phyloP scores from a whole-genome alignment of 371 early-diverging fungal species.

The Dentiscutata heterogama region DNA sequence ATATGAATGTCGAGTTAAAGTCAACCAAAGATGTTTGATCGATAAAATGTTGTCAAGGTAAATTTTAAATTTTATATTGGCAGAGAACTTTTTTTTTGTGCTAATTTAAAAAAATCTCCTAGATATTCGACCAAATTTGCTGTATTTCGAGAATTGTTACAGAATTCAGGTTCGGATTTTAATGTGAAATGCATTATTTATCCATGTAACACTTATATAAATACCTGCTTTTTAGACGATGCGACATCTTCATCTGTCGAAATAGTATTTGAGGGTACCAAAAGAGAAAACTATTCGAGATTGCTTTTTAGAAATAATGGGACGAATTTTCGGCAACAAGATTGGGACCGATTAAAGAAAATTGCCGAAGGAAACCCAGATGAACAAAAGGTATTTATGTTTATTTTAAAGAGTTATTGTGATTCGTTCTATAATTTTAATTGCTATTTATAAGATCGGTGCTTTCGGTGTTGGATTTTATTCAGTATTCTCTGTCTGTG shows the following conservation, averaged over 20 bases:
- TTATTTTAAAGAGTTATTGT: neutral
- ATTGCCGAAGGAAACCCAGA: conserved; percentile 96
- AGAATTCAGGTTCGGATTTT: conserved; percentile 62
- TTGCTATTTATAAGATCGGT: conserved; percentile 67
- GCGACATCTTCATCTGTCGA: neutral
- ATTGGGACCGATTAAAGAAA: conserved; percentile 86
- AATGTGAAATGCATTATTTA: no score
- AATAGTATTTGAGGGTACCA: neutral
- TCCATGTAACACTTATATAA: no score
- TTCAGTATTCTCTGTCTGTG: conserved; percentile 86
- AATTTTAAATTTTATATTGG: neutral
- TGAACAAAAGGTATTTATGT: conserved; percentile 62
- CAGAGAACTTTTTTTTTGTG: neutral
- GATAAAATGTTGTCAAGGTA: conserved; percentile 90
- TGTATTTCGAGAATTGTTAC: conserved; percentile 81
- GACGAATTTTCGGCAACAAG: conserved; percentile 80
- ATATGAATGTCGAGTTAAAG: conserved; percentile 55
- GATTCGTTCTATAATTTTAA: neutral
- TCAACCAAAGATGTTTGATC: conserved; percentile 91
- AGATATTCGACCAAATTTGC: conserved; percentile 80
- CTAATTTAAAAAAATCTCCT: no score
- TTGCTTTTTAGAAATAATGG: conserved; percentile 89
- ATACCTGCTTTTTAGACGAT: neutral
- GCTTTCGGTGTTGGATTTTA: conserved; percentile 94
- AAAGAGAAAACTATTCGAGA: neutral